These are phyloP conservation scores for Candida dajiaensis DNA, from an alignment of 805 yeast genomes.

Conservation along the genomic window DNA sequence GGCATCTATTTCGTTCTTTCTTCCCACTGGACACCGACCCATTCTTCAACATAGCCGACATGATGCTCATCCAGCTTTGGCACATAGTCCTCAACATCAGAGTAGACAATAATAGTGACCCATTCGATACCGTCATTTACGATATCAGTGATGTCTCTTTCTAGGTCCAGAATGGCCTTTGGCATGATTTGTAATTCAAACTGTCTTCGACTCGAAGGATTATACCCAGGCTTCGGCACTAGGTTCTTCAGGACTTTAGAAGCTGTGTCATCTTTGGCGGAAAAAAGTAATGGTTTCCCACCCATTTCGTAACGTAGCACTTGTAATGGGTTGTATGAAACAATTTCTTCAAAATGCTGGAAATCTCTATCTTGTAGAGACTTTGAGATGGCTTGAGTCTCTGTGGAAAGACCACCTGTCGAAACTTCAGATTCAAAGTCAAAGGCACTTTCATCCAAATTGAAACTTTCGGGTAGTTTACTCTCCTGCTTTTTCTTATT, in stretches of 20 bases:
- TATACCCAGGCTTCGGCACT: conserved; percentile 55
- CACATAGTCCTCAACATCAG: conserved; percentile 61
- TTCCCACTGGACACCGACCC: conserved; percentile 88
- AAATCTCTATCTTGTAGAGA: conserved; percentile 60
- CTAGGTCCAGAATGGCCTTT: conserved; percentile 78
- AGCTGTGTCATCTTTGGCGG: conserved; percentile 48
- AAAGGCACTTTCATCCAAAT: conserved; percentile 45
- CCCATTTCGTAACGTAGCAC: conserved; percentile 79
- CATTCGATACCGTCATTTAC: conserved; percentile 83
- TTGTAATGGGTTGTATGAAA: conserved; percentile 80
- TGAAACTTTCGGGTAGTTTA: conserved; percentile 43
- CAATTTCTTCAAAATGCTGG: conserved; percentile 68
- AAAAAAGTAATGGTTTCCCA: conserved; percentile 72
- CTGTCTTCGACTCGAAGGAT: conserved; percentile 53
- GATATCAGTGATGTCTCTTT: conserved; percentile 37
- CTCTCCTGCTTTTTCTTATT: conserved; percentile 41
- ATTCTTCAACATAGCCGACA: conserved; percentile 79
- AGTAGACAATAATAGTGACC: conserved; percentile 87
- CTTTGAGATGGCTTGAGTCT: conserved; percentile 43
- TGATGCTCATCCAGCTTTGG: conserved; percentile 53
- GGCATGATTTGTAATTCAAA: conserved; percentile 96
- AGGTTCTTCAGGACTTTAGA: conserved; percentile 32
- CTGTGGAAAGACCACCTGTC: conserved; percentile 28
- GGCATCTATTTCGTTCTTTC: conserved; percentile 22
- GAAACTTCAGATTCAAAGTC: conserved; percentile 36